Conservation (phyloP, 2,329 filamentous ascomycete species). For the Diaporthe longicolla region DNA sequence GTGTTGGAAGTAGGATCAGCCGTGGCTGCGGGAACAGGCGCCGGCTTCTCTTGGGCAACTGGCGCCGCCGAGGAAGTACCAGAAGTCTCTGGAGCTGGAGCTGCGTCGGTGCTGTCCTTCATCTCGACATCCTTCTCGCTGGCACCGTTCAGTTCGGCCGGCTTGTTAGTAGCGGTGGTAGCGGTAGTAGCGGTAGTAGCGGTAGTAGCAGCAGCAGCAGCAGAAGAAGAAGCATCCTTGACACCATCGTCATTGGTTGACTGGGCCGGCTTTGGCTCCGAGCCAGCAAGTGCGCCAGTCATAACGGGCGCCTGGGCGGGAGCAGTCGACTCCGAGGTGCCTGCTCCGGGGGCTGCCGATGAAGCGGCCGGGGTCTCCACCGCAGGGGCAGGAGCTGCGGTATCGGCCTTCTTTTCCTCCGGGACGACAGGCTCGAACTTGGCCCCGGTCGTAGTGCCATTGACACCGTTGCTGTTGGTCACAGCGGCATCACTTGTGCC, state of each 20-base stretch:
- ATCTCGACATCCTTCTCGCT: conserved; percentile 42
- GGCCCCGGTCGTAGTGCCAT: conserved; percentile 30
- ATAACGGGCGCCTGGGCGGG: conserved; percentile 35
- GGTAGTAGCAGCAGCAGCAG: conserved; percentile 1
- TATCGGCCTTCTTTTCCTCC: conserved; percentile 35
- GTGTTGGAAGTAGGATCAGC: conserved; percentile 18
- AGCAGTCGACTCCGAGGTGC: conserved; percentile 24
- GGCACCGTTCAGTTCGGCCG: background rate
- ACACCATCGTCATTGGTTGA: conserved; percentile 35
- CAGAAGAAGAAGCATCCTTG: conserved; percentile 20
- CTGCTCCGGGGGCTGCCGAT: conserved; percentile 17
- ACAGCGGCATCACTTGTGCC: conserved; percentile 16
- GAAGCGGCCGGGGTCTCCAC: conserved; percentile 24
- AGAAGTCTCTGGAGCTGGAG: conserved; percentile 4
- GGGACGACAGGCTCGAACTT: conserved; percentile 36
- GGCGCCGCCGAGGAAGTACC: conserved; percentile 8
- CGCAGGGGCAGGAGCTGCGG: conserved; percentile 25
- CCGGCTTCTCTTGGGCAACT: conserved; percentile 17
- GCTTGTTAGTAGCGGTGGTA: conserved; percentile 13
- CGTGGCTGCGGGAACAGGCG: conserved; percentile 4
- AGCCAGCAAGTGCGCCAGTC: conserved; percentile 36
- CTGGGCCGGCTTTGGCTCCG: conserved; percentile 34
- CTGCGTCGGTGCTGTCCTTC: conserved; percentile 40
- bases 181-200: background rate
- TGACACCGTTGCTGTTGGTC: conserved; percentile 26